Conservation (phyloP, 1,284 basidiomycete species). For the Irpex lacteus region DNA sequence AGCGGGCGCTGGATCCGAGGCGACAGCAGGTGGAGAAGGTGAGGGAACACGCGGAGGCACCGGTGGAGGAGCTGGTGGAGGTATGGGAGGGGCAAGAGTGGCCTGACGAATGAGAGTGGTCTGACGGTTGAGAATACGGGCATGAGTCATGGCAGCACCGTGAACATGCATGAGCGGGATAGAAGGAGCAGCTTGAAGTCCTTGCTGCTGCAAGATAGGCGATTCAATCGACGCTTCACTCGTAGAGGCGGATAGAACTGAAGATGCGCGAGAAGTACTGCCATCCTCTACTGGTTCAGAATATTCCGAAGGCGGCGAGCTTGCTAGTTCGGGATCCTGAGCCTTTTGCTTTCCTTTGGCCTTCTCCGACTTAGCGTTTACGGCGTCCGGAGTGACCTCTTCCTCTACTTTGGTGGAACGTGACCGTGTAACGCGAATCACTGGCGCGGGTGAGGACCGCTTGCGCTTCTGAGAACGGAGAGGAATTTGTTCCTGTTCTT, state of each 20-base stretch:
- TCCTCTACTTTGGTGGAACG: not conserved
- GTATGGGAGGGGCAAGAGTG: not conserved
- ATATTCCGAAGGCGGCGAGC: not conserved
- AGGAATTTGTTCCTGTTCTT: not conserved
- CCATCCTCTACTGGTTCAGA: constrained; percentile 20
- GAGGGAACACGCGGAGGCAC: not conserved
- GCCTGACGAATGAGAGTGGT: not conserved
- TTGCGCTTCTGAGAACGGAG: constrained; percentile 20
- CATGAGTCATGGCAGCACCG: constrained; percentile 10
- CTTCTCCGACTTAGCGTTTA: constrained; percentile 21
- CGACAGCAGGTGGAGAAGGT: not conserved
- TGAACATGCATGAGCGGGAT: constrained; percentile 30
- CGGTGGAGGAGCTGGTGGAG: not conserved
- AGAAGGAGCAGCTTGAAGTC: constrained; percentile 17
- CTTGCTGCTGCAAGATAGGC: constrained; percentile 8
- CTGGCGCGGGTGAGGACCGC: constrained; percentile 15
- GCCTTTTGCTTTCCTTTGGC: constrained; percentile 14
- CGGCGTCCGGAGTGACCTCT: not conserved
- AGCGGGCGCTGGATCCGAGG: not conserved
- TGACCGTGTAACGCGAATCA: constrained; percentile 15
- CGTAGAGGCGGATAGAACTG: constrained; percentile 41
- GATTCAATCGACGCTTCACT: constrained; percentile 26
- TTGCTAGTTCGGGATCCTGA: not conserved
- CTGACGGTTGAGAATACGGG: not conserved
- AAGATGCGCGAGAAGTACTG: constrained; percentile 44